Percentiles rank a stretch among this genome's conserved stretches.
These are phyloP conservation scores for Lomentospora prolificans DNA, from an alignment of 2,329 filamentous ascomycete species.

Conservation along the genomic window DNA sequence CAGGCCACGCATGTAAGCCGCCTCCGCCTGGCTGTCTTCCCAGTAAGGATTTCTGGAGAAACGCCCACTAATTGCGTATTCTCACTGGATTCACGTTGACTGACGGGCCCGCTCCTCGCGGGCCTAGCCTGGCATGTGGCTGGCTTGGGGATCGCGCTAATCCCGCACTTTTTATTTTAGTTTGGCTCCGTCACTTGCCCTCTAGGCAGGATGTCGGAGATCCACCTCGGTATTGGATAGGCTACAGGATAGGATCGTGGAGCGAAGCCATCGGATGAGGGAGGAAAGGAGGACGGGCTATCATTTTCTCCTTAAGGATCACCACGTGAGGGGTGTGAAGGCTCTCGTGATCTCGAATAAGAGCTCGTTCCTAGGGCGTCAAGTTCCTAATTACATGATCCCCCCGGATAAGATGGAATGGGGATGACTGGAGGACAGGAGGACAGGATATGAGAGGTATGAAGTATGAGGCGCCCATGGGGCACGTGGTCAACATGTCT, in stretches of 20 bases:
- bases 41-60: too few relatives aligned
- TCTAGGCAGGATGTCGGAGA: neutral
- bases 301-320: neutral
- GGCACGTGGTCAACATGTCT: constrained; percentile 1
- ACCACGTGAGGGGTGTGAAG: neutral
- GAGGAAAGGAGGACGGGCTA: neutral
- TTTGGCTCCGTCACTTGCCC: too few relatives aligned
- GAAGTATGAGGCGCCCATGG: neutral
- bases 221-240: neutral
- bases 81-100: neutral
- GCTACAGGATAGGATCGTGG: neutral
- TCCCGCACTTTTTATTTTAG: neutral
- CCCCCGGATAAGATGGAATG: neutral
- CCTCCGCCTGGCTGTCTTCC: too few relatives aligned
- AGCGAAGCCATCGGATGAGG: neutral
- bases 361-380: neutral
- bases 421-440: too few relatives aligned
- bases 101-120: neutral
- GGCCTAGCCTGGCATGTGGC: neutral
- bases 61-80: neutral
- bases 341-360: neutral
- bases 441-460: neutral
- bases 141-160: neutral
- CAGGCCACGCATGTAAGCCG: neutral
- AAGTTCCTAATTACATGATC: neutral